phyloP scores from a whole-genome alignment of 371 early-diverging fungal species.

The Batrachochytrium dendrobatidis region DNA sequence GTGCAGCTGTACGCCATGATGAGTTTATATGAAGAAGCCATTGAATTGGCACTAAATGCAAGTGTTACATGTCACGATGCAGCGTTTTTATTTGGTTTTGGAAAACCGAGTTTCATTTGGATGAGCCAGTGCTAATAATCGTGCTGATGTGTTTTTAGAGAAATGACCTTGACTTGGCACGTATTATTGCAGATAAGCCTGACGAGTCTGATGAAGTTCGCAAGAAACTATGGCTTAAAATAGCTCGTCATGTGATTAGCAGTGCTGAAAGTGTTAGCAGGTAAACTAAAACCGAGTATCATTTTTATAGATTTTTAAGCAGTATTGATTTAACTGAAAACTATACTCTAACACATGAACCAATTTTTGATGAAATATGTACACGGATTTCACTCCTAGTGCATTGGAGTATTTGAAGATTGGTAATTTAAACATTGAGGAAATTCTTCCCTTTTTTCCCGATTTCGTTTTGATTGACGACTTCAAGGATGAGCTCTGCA shows the following conservation, averaged over 20 bases:
- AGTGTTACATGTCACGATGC: background rate
- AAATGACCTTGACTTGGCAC: slow-evolving; percentile 77
- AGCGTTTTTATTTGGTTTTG: background rate
- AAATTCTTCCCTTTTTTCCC: slow-evolving; percentile 91
- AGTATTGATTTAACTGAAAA: too few species aligned
- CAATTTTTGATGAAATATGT: background rate
- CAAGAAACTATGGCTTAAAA: slow-evolving; percentile 83
- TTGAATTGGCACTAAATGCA: slow-evolving; percentile 72
- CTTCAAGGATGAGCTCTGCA: slow-evolving; percentile 84
- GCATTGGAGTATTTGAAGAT: background rate
- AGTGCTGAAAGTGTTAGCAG: background rate
- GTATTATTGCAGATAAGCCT: slow-evolving; percentile 83
- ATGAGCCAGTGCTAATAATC: slow-evolving; percentile 8
- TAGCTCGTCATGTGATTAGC: slow-evolving; percentile 72
- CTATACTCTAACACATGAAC: too few species aligned
- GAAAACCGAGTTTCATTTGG: too few species aligned
- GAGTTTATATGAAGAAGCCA: slow-evolving; percentile 81
- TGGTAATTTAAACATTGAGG: slow-evolving; percentile 76
- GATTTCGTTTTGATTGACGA: slow-evolving; percentile 91
- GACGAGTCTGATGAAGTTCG: slow-evolving; percentile 71
- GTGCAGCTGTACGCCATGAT: slow-evolving; percentile 77
- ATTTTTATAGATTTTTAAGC: too few species aligned
- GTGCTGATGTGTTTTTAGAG: background rate
- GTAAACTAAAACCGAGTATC: too few species aligned
- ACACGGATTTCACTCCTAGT: background rate